Conservation (phyloP, 768 basidiomycete species). For the Lentinula raphanica region DNA sequence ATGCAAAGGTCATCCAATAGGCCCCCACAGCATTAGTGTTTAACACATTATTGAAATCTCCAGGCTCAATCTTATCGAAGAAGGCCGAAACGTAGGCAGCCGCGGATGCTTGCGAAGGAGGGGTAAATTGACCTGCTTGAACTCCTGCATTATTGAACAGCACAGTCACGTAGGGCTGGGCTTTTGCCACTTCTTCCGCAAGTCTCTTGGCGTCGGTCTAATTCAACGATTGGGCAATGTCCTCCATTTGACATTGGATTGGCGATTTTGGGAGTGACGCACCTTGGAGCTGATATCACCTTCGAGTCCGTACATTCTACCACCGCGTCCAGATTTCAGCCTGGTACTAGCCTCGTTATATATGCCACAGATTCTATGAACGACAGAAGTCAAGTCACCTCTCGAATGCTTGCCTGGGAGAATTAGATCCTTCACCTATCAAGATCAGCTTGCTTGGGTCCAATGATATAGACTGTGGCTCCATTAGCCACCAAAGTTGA, state of each 20-base stretch:
- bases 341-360: constrained; percentile 34
- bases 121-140: constrained; percentile 21
- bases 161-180: constrained; percentile 35
- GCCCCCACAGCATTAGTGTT: constrained; percentile 40
- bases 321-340: constrained; percentile 15
- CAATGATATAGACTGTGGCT: constrained; percentile 45
- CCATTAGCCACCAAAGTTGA: constrained; percentile 43
- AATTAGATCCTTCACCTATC: constrained; percentile 23
- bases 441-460: constrained; percentile 35
- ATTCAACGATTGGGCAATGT: background rate
- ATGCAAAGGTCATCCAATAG: constrained; percentile 54
- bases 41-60: constrained; percentile 30
- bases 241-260: background rate
- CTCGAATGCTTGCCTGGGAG: background rate
- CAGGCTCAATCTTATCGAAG: constrained; percentile 32
- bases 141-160: constrained; percentile 49
- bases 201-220: constrained; percentile 33
- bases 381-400: background rate
- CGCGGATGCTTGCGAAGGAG: constrained; percentile 25
- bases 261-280: background rate
- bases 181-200: constrained; percentile 31
- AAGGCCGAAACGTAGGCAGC: constrained; percentile 32
- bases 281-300: constrained; percentile 40
- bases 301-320: constrained; percentile 34
- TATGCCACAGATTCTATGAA: constrained; percentile 22